These are phyloP conservation scores for Tetraselmis chui DNA, from an alignment of 139 green algal genomes.

Conservation along the genomic window DNA sequence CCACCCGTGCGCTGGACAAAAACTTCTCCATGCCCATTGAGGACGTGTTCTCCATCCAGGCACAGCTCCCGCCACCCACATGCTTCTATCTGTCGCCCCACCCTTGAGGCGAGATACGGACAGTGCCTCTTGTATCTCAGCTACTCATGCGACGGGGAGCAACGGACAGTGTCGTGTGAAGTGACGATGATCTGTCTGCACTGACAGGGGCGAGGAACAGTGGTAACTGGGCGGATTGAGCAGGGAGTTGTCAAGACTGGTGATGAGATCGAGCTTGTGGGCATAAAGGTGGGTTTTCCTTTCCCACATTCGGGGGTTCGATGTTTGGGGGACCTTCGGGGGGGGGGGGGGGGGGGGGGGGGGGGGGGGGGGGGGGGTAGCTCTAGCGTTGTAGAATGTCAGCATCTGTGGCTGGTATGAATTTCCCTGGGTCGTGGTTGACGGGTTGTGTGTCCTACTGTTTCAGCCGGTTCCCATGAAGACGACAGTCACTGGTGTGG, in stretches of 20 bases:
- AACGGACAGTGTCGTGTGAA: neutral
- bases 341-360: too few species aligned
- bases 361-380: too few species aligned
- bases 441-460: too few species aligned
- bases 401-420: too few species aligned
- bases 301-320: too few species aligned
- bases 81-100: neutral
- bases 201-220: neutral
- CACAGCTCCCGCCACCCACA: too few species aligned
- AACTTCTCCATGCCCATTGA: conserved; percentile 54
- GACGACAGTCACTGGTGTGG: conserved; percentile 40
- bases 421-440: too few species aligned
- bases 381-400: too few species aligned
- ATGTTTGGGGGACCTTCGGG: too few species aligned
- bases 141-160: too few species aligned
- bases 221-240: conserved; percentile 45
- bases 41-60: conserved; percentile 50
- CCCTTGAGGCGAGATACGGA: too few species aligned
- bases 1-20: conserved; percentile 43
- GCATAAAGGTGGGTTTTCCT: conserved; percentile 27
- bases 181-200: neutral
- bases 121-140: too few species aligned
- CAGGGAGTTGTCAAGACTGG: conserved; percentile 35
- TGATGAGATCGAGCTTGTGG: conserved; percentile 53
- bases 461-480: conserved; percentile 16